Conservation (phyloP, 306 rosid genomes). For the Ammopiptanthus mongolicus region DNA sequence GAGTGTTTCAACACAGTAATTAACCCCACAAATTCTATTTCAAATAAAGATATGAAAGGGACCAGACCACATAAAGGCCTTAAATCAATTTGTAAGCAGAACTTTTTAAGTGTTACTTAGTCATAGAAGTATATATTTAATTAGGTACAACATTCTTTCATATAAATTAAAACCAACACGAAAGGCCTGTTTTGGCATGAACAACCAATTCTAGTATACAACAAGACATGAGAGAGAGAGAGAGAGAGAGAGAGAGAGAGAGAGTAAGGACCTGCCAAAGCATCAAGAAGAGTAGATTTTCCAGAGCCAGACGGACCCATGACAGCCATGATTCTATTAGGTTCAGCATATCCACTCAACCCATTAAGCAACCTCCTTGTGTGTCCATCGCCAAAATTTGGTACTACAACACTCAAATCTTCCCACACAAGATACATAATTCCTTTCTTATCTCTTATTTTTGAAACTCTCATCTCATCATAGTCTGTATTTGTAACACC, state of each 20-base stretch:
- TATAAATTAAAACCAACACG: neutral
- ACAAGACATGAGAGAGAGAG: neutral
- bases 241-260: neutral
- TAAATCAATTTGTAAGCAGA: neutral
- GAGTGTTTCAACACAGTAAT: neutral
- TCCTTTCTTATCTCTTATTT: slow-evolving; percentile 15
- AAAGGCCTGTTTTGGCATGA: neutral
- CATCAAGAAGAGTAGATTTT: slow-evolving; percentile 89
- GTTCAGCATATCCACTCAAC: slow-evolving; percentile 77
- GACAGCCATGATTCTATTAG: slow-evolving; percentile 78
- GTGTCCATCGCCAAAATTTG: slow-evolving; percentile 64
- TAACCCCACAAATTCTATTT: neutral
- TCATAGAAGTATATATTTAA: neutral
- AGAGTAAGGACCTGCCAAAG: slow-evolving; percentile 60
- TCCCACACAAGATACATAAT: slow-evolving; percentile 88
- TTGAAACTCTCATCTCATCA: neutral
- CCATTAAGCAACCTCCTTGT: slow-evolving; percentile 66
- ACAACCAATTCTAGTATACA: neutral
- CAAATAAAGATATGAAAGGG: slow-evolving; percentile 12
- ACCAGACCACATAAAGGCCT: slow-evolving; percentile 9
- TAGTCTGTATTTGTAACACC: neutral
- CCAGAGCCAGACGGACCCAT: slow-evolving; percentile 99
- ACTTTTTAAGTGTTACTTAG: too few relatives aligned
- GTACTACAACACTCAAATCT: slow-evolving; percentile 63
- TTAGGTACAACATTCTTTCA: neutral